Evolutionary conservation across 1,284 basidiomycete genomes (phyloP), one percentile per base, ranked within the genome.

Genomic region (Phylloboletellus chloephorus): DNA sequence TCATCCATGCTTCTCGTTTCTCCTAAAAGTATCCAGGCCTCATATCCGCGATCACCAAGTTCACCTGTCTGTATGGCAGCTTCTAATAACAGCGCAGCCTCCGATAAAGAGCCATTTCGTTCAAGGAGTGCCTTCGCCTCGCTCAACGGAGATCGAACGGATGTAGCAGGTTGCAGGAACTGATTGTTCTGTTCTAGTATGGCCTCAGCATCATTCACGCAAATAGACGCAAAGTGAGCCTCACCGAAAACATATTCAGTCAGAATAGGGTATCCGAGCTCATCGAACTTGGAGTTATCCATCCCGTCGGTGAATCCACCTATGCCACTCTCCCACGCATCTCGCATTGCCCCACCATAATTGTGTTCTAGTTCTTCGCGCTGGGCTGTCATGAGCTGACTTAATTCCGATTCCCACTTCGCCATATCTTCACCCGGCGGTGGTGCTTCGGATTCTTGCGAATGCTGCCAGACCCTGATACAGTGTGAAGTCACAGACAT

Each of bases 1-100:
- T 99, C 96, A 58, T 99, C 94, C 86, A 98, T 97, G 34, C 90
- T 94, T 52, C 94, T 79, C 0, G 88, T 88, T 64, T 96, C 89
- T 7, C 96, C 96, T 0, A 98, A 72, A 17, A 95, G 68, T 22
- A 94, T 81, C 96, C 96, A 99, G 0, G 92, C 79, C 59, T 95
- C 92, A 42, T 85, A 91, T 8, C 85, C 85, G 7, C 80, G 84
- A 54, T 84, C 78, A 29, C 85, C 86, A 7, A 85, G 67, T 40
- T 88, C 81, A 6, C 79, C 82, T 49, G 74, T 77, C 58, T 87
- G 88, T 47, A 91, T 88, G 23, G 90, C 90, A 4, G 88, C 88
- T 66, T 96, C 93, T 7, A 96, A 69, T 48, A 95, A 70, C 15
- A 92, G 66, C 0, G 83, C 84, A 7, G 84, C 89, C 56, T 95